Percentiles rank a stretch among this genome's conserved stretches.
These are phyloP conservation scores for Zoysia pacifica DNA, from an alignment of 176 grass and related monocot genomes.

Conservation along the genomic window DNA sequence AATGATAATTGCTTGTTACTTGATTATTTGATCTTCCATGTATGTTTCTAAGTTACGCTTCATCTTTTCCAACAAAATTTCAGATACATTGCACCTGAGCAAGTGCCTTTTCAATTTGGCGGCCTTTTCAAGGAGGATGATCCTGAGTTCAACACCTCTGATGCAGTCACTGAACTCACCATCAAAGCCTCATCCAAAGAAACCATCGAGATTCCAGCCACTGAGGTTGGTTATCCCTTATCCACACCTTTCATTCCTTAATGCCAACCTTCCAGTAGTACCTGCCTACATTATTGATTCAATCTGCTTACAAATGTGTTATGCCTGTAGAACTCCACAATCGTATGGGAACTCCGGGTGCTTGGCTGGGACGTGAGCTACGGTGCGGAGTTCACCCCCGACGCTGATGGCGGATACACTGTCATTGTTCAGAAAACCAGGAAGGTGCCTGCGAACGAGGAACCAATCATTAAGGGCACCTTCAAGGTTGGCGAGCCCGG, in stretches of 20 bases:
- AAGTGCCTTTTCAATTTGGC: constrained; percentile 91
- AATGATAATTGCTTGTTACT: neutral
- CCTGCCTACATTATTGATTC: neutral
- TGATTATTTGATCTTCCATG: neutral
- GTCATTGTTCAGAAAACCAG: constrained; percentile 90
- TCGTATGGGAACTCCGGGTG: constrained; percentile 91
- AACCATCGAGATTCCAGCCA: constrained; percentile 66
- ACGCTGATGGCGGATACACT: constrained; percentile 77
- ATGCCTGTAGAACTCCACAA: constrained; percentile 53
- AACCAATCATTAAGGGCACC: constrained; percentile 76
- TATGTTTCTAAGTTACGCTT: neutral
- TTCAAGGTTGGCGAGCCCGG: constrained; percentile 74
- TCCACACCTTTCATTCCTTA: neutral
- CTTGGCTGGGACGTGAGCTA: constrained; percentile 83
- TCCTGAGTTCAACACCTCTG: constrained; percentile 74
- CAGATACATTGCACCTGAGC: constrained; percentile 86
- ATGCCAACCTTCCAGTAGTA: neutral
- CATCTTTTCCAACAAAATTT: neutral
- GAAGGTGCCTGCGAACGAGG: constrained; percentile 73
- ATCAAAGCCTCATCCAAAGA: constrained; percentile 80
- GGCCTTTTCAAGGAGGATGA: constrained; percentile 80
- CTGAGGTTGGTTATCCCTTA: constrained; percentile 47
- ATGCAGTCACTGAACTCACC: constrained; percentile 64
- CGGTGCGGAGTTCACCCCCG: constrained; percentile 74
- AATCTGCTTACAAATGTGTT: neutral